Conservation (phyloP, 2,329 filamentous ascomycete species). For the Phaeophleospora eucalypticola region DNA sequence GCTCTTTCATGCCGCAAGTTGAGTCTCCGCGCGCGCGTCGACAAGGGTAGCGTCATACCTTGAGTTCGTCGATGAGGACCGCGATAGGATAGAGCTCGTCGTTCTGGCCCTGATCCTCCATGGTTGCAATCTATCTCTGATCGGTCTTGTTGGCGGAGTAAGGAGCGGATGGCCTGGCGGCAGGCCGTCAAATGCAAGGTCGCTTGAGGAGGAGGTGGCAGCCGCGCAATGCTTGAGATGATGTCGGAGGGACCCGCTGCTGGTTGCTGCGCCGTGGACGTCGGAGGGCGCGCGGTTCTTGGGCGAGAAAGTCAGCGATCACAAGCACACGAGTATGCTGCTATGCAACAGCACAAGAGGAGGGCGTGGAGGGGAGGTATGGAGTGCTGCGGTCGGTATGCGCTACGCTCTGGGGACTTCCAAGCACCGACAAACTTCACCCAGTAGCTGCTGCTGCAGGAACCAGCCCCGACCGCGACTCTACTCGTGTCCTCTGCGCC, state of each 20-base stretch:
- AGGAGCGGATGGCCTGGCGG: constrained; percentile 26
- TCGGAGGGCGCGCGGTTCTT: not conserved
- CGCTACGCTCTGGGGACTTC: no score
- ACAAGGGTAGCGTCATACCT: constrained; percentile 55
- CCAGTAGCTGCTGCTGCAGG: not conserved
- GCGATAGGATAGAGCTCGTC: constrained; percentile 99
- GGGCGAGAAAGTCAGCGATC: not conserved
- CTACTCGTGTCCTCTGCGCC: not conserved
- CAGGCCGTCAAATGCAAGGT: constrained; percentile 21
- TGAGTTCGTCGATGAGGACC: constrained; percentile 98
- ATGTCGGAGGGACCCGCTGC: not conserved
- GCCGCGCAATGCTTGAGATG: constrained; percentile 9
- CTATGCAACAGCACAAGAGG: no score
- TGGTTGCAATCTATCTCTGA: constrained; percentile 43
- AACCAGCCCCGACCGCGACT: not conserved
- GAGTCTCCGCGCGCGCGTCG: not conserved
- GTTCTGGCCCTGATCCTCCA: constrained; percentile 85
- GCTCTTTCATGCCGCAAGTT: not conserved
- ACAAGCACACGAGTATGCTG: no score
- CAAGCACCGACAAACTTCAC: not conserved
- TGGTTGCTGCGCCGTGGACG: not conserved
- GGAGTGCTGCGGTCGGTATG: no score
- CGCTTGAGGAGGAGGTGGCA: constrained; percentile 6
- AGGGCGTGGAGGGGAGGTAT: no score
- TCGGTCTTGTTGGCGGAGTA: constrained; percentile 12